Conservation (phyloP, 192 early-diverging fungal genomes). For the Gryganskiella cystojenkinii region DNA sequence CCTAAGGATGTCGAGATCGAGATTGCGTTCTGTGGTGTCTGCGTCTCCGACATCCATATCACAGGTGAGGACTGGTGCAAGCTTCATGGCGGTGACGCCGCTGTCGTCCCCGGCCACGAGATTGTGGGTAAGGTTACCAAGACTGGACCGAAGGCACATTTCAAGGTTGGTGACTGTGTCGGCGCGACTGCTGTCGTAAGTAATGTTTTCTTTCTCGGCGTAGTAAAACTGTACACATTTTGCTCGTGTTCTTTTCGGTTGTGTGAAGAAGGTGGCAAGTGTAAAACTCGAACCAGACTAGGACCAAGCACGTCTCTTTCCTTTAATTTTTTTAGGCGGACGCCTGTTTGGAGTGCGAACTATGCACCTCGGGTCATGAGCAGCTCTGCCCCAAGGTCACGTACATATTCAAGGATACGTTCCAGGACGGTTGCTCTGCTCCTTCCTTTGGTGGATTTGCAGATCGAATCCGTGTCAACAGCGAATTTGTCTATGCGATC, state of each 20-base stretch:
- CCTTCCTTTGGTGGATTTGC: slow-evolving; percentile 62
- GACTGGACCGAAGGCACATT: slow-evolving; percentile 34
- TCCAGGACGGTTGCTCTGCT: slow-evolving; percentile 59
- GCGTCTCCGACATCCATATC: slow-evolving; percentile 81
- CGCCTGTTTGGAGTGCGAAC: slow-evolving; percentile 40
- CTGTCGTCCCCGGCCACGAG: slow-evolving; percentile 66
- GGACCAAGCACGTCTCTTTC: background rate
- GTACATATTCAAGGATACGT: slow-evolving; percentile 63
- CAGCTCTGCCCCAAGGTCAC: slow-evolving; percentile 52
- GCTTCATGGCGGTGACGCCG: slow-evolving; percentile 37
- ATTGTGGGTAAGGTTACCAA: slow-evolving; percentile 60
- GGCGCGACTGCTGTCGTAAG: slow-evolving; percentile 53
- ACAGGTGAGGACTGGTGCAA: slow-evolving; percentile 69
- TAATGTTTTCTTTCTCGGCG: slow-evolving; percentile 18
- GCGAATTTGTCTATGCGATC: slow-evolving; percentile 71
- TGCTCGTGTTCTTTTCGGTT: slow-evolving; percentile 20
- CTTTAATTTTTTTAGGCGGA: background rate
- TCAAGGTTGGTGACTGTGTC: slow-evolving; percentile 58
- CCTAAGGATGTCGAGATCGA: slow-evolving; percentile 60
- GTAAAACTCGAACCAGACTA: background rate
- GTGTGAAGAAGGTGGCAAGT: background rate
- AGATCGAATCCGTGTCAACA: slow-evolving; percentile 64
- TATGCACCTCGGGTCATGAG: slow-evolving; percentile 26
- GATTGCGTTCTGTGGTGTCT: slow-evolving; percentile 76
- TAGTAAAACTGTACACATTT: too few species aligned